These are phyloP conservation scores for Macaranga tanarius DNA, from an alignment of 441 rosid species.

Conservation along the genomic window DNA sequence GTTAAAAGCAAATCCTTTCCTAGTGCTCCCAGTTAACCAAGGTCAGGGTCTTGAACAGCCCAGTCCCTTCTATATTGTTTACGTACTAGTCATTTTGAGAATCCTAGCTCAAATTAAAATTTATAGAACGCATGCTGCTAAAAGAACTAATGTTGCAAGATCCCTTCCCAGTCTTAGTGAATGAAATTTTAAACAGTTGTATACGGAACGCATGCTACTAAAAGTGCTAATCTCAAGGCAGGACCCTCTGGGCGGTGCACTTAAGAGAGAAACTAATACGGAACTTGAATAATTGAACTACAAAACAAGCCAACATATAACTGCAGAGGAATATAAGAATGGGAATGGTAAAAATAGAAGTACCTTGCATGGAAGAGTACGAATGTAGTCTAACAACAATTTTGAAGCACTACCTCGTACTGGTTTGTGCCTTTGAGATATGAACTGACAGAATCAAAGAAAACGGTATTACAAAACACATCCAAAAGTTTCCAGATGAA, in stretches of 20 bases:
- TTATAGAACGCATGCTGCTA: background rate
- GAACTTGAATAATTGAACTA: background rate
- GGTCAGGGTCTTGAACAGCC: background rate
- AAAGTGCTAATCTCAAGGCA: background rate
- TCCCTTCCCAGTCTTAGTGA: background rate
- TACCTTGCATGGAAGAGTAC: slow-evolving; percentile 80
- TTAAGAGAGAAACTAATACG: background rate
- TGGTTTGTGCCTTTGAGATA: slow-evolving; percentile 86
- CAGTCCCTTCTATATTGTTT: background rate
- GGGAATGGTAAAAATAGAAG: slow-evolving; percentile 18
- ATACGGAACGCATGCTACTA: background rate
- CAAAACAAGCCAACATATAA: slow-evolving; percentile 11
- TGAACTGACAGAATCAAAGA: slow-evolving; percentile 50
- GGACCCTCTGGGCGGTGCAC: background rate
- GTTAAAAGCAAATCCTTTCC: background rate
- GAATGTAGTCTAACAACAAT: slow-evolving; percentile 63
- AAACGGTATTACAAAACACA: slow-evolving; percentile 28
- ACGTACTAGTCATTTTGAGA: background rate
- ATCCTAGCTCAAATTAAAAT: background rate
- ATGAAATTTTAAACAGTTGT: background rate
- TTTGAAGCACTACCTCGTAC: slow-evolving; percentile 74
- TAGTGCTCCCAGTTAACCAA: background rate
- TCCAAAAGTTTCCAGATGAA: slow-evolving; percentile 8
- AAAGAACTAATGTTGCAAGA: background rate
- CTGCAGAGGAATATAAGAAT: slow-evolving; percentile 19